Evolutionary conservation across 805 yeast species (phyloP).

Genomic region (Teunomyces funiuensis): DNA sequence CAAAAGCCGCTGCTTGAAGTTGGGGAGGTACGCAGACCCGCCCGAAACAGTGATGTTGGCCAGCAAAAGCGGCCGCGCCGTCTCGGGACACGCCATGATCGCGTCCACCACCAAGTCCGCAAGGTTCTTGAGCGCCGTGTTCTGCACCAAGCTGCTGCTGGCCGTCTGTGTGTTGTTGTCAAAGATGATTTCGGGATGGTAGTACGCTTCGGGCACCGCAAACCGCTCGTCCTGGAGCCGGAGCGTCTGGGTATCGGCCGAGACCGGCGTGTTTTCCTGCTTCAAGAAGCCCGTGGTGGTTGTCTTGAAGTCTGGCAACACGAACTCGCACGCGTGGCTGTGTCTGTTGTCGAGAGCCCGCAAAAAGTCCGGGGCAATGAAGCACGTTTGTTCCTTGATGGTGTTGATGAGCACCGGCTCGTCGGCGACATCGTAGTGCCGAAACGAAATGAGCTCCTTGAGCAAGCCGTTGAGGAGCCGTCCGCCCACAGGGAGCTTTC

Average conservation of each 20-base stretch:
- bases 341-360: conserved; percentile 41
- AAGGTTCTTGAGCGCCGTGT: conserved; percentile 61
- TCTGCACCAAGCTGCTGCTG: conserved; percentile 30
- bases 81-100: conserved; percentile 68
- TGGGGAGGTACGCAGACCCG: conserved; percentile 73
- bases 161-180: conserved; percentile 33
- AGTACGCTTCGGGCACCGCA: conserved; percentile 80
- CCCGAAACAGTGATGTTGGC: conserved; percentile 82
- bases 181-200: conserved; percentile 72
- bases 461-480: conserved; percentile 77
- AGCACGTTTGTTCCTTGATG: conserved; percentile 77
- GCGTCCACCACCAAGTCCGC: conserved; percentile 78
- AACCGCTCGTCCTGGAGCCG: conserved; percentile 81
- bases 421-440: conserved; percentile 91
- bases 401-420: conserved; percentile 83
- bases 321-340: conserved; percentile 59
- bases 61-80: conserved; percentile 68
- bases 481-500: conserved; percentile 85
- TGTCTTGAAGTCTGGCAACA: conserved; percentile 84
- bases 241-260: conserved; percentile 59
- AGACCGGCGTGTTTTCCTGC: conserved; percentile 23
- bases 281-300: conserved; percentile 72
- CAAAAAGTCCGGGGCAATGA: conserved; percentile 61
- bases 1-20: conserved; percentile 60
- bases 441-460: conserved; percentile 79